These are phyloP conservation scores for Agastache rugosa DNA, from an alignment of 257 asterid species.

Conservation along the genomic window DNA sequence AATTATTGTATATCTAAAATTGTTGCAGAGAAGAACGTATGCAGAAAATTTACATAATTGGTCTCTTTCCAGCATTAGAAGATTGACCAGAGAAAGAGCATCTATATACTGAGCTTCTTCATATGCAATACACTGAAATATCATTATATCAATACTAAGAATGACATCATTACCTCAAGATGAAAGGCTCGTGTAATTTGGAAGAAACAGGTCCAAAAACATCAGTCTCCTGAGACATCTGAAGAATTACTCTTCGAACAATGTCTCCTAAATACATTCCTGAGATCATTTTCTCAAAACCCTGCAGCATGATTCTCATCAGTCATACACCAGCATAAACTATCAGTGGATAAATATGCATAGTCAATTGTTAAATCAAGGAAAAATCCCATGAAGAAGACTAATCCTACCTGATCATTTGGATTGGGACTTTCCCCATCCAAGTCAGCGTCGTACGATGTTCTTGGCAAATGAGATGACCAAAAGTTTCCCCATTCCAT, in stretches of 20 bases:
- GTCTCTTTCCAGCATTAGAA: conserved; percentile 8
- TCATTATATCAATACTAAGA: conserved; percentile 11
- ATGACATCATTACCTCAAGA: conserved; percentile 61
- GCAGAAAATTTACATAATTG: not conserved
- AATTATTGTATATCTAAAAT: not conserved
- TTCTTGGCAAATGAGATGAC: conserved; percentile 92
- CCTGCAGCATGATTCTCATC: conserved; percentile 52
- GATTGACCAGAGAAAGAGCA: not conserved
- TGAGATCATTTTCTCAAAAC: conserved; percentile 91
- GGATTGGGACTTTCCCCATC: conserved; percentile 88
- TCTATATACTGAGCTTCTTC: not conserved
- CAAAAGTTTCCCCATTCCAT: conserved; percentile 98
- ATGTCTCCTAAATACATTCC: conserved; percentile 96
- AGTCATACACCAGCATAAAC: conserved; percentile 29
- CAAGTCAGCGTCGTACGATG: conserved; percentile 72
- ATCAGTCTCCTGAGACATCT: conserved; percentile 71
- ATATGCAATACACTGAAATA: not conserved
- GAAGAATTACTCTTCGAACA: conserved; percentile 81
- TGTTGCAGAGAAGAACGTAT: conserved; percentile 11
- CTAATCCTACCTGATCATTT: conserved; percentile 66
- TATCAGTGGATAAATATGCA: not conserved
- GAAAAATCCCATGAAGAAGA: not conserved
- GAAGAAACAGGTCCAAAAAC: conserved; percentile 67
- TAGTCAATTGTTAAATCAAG: not conserved
- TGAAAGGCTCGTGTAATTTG: conserved; percentile 63